Base-by-base conservation (phyloP, 83 land plant species). In the Thuja plicata region DNA sequence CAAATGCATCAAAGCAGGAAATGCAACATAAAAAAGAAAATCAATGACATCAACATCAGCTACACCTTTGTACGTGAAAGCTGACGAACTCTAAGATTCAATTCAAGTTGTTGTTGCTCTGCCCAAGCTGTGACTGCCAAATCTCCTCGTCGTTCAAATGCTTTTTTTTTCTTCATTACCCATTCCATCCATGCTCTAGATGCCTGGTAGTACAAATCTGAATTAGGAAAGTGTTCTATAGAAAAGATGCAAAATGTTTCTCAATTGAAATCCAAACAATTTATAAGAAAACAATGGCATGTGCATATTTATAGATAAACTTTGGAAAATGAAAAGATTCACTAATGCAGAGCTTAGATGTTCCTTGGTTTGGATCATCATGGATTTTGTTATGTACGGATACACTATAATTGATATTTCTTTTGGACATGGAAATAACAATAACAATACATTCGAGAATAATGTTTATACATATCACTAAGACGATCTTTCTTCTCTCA, bases 131-230 rank as follows among this genome's bases (percentile, higher is more conserved):
- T 89, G 73, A 94, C 93, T 34, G 99, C 99, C 97, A 97, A 92
- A 88, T 98, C 99, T 86, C 99, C 99, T 46, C 99, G 91, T 89
- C 96, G 98, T 43, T 98, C 99, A 96, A 95, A 98, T 41, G 99
- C 97, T 90, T 97, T 97, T 87, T 96, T 91, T 94, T 97, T 98
- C 90, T 97, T 98, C 27, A 98, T 92, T 62, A 98, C 87, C 99
- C 99, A 98, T 84, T 96, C 99, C 99, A 95, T 95, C 99, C 99
- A 98, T 88, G 99, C 97, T 92, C 93, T 91, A 35, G 99, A 97
- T 85, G 99, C 99, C 99, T 98, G 91, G 80, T 70, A 50, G 55
- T 37, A 55, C 85, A 43, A 41, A 82, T 82, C 11, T 43, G 30
- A 82, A 82, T 82, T 74, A 74, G 12, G 8, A 5, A 34, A 74